These are phyloP conservation scores for Pseudogymnoascus pannorum DNA, from an alignment of 2,329 filamentous ascomycete genomes.

Conservation along the genomic window DNA sequence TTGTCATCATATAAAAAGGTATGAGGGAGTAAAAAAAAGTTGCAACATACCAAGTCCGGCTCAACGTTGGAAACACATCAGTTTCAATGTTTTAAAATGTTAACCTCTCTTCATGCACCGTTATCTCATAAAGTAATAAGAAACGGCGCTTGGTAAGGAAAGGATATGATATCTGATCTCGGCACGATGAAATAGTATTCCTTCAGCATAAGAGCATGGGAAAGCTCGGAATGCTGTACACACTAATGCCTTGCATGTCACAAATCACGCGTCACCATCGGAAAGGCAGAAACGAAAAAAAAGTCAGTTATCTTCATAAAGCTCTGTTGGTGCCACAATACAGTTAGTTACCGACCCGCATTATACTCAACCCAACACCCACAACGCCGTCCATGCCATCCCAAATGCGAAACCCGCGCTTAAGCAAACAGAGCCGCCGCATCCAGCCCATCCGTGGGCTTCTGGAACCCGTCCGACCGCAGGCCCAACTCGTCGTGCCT, in stretches of 20 bases:
- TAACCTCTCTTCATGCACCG: constrained; percentile 6
- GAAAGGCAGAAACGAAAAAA: neutral
- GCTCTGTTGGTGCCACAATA: constrained; percentile 10
- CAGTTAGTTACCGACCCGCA: constrained; percentile 8
- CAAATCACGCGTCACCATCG: neutral
- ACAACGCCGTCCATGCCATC: constrained; percentile 8
- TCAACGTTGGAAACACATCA: neutral
- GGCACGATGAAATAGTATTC: constrained; percentile 9
- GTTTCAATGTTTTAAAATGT: constrained; percentile 4
- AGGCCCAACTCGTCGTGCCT: constrained; percentile 75
- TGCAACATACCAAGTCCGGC: neutral
- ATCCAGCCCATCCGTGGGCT: constrained; percentile 65
- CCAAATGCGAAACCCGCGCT: constrained; percentile 17
- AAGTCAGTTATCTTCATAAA: constrained; percentile 4
- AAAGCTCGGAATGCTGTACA: constrained; percentile 8
- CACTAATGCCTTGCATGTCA: constrained; percentile 7
- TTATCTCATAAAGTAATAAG: neutral
- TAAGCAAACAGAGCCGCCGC: constrained; percentile 69
- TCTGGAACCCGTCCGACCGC: constrained; percentile 55
- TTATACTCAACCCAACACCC: constrained; percentile 9
- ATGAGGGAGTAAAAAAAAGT: neutral
- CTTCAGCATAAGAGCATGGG: constrained; percentile 8
- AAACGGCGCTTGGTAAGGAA: constrained; percentile 8
- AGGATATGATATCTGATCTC: constrained; percentile 7
- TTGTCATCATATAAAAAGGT: neutral